Percentiles rank a stretch among this genome's conserved stretches.
Evolutionary conservation across 2,329 filamentous ascomycete genomes (phyloP).

Genomic region (Aphanoascus verrucosus): DNA sequence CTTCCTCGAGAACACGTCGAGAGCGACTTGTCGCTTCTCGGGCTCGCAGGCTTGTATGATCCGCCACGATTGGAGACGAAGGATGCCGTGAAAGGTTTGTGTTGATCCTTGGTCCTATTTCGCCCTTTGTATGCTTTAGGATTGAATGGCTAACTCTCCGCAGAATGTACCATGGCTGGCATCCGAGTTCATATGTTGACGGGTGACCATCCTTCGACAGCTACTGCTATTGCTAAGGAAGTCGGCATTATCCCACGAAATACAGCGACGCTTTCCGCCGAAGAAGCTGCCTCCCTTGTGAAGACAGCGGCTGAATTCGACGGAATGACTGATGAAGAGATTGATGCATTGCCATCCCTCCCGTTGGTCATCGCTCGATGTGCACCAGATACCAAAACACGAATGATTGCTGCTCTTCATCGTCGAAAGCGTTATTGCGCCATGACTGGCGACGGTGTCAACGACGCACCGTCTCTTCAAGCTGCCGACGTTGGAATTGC

Average conservation of each 20-base stretch:
- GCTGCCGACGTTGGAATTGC: constrained; percentile 77
- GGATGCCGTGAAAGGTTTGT: constrained; percentile 38
- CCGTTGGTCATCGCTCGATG: constrained; percentile 76
- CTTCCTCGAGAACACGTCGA: constrained; percentile 43
- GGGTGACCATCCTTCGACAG: constrained; percentile 48
- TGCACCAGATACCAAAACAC: constrained; percentile 74
- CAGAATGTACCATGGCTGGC: constrained; percentile 43
- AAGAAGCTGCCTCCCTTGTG: constrained; percentile 41
- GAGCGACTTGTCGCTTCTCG: constrained; percentile 45
- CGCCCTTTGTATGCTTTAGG: background rate
- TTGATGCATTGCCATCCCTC: constrained; percentile 59
- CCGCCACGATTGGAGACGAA: constrained; percentile 51
- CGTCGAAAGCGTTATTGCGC: constrained; percentile 65
- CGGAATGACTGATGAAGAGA: constrained; percentile 41
- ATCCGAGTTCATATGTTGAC: constrained; percentile 50
- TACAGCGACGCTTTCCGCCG: constrained; percentile 34
- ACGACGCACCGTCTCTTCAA: constrained; percentile 72
- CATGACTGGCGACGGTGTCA: constrained; percentile 84
- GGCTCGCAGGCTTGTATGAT: constrained; percentile 52
- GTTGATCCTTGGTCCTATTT: background rate
- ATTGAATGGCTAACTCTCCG: constrained; percentile 12
- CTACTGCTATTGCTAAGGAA: constrained; percentile 47
- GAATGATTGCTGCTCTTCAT: constrained; percentile 82
- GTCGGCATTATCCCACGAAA: constrained; percentile 46
- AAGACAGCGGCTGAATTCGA: constrained; percentile 50